Conservation (phyloP, 2,329 filamentous ascomycete species). For the Pseudofabraea citricarpa region DNA sequence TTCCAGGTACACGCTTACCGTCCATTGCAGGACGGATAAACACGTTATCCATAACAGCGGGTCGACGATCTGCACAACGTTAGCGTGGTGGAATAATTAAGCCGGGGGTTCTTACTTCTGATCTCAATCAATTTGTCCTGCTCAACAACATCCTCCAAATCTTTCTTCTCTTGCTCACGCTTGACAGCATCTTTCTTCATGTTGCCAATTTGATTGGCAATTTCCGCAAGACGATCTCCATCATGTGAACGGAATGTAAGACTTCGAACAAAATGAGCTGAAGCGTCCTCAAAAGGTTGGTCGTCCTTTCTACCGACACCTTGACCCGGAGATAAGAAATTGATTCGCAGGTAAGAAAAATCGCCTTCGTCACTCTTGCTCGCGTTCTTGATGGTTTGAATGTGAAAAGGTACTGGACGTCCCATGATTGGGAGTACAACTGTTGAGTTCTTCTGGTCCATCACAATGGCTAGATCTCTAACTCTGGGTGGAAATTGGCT, state of each 20-base stretch:
- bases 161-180: constrained; percentile 97
- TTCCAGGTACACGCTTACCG: constrained; percentile 92
- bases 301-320: constrained; percentile 97
- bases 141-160: constrained; percentile 98
- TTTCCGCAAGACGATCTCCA: constrained; percentile 81
- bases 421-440: constrained; percentile 96
- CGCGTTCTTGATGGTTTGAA: constrained; percentile 97
- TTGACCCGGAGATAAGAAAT: constrained; percentile 94
- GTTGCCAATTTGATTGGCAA: constrained; percentile 89
- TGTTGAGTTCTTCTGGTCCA: constrained; percentile 85
- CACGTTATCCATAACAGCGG: constrained; percentile 85
- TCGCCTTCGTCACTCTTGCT: constrained; percentile 96
- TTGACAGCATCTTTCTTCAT: constrained; percentile 91
- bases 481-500: constrained; percentile 84
- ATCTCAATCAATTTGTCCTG: constrained; percentile 97
- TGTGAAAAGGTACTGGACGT: constrained; percentile 94
- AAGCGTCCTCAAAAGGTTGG: constrained; percentile 93
- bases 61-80: constrained; percentile 71
- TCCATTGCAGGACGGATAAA: constrained; percentile 94
- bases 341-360: constrained; percentile 90
- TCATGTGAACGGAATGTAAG: constrained; percentile 92
- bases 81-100: constrained; percentile 28
- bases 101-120: constrained; percentile 55
- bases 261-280: constrained; percentile 92
- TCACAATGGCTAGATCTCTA: constrained; percentile 81